Evolutionary conservation across 1,284 basidiomycete genomes (phyloP).

Genomic region (Pseudozyma thailandica): DNA sequence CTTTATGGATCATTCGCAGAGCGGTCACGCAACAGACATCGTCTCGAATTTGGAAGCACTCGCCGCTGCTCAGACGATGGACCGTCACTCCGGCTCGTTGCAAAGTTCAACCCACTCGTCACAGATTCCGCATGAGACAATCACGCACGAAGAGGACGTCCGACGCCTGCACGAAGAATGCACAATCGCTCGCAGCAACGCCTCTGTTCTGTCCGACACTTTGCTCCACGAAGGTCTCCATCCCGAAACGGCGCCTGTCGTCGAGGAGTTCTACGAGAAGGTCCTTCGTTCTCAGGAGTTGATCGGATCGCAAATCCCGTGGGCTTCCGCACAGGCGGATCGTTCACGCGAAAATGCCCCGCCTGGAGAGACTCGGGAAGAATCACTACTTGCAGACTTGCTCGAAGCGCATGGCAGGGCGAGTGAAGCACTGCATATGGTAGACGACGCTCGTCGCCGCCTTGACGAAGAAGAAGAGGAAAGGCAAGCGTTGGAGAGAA

Average conservation of each 20-base stretch:
- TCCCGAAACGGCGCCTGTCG: conserved; percentile 15
- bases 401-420: conserved; percentile 51
- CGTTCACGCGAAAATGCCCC: conserved; percentile 5
- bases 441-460: conserved; percentile 40
- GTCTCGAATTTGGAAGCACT: conserved; percentile 35
- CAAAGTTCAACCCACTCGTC: neutral
- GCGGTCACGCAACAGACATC: conserved; percentile 4
- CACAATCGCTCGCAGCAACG: conserved; percentile 50
- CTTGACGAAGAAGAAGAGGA: conserved; percentile 54
- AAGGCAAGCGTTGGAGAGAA: conserved; percentile 43
- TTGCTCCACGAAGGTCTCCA: conserved; percentile 37
- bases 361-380: conserved; percentile 35
- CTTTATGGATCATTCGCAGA: neutral
- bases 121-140: conserved; percentile 3
- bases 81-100: conserved; percentile 8
- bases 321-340: conserved; percentile 56
- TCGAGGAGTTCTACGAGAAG: conserved; percentile 51
- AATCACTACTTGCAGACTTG: conserved; percentile 53
- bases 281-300: conserved; percentile 42
- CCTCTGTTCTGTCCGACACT: conserved; percentile 46
- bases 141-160: conserved; percentile 43
- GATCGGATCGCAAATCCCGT: conserved; percentile 50
- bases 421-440: conserved; percentile 26
- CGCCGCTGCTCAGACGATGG: conserved; percentile 26
- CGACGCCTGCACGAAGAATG: conserved; percentile 58